Base-by-base conservation (phyloP, 768 basidiomycete genomes). In the Vishniacozyma victoriae region DNA sequence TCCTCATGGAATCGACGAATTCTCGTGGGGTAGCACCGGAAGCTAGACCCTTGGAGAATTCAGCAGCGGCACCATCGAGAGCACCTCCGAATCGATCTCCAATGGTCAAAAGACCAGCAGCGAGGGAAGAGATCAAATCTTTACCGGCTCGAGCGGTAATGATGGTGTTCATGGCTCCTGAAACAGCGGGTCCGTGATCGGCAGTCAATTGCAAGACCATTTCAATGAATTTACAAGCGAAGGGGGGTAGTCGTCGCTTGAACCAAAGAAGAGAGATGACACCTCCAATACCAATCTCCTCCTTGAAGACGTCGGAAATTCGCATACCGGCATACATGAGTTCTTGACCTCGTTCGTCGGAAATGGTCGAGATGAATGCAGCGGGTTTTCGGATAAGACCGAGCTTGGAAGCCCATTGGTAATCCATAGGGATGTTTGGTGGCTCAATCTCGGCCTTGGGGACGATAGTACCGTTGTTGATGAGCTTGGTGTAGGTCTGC, bases 131-230 rank as follows among this genome's bases (percentile, higher is more conserved):
- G 70, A 99, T 91, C 63, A 97, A 76, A 72, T 99, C 93, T 77
- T 97, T 97, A 72, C 93, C 93, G n/a, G 93, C 93, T 76, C 93
- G 93, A 27, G 90, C 85, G 16, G 93, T 91, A 71, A 99, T 92
- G 71, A 99, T 96, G 55, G 93, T 95, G 79, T 95, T 99, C 93
- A 99, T 99, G 18, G 93, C 93, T 75, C 81, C 90, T 72, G 89
- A 92, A n/a, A 95, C 90, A 47, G 90, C 90, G 6, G 91, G 91
- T 66, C 91, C 90, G 76, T 97, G 93, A 74, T 99, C 93, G 55
- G 93, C 93, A 12, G 93, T 99, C 60, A 99, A 79, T 88, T 95
- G 93, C 72, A 99, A 80, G 45, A 96, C 91, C 95, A 97, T 99
- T 78, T 99, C 93, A 72, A 99, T 84, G 79, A 99, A 99, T 77